A percentile compares a stretch with the other conserved stretches of the same genome.
These are phyloP conservation scores for Boletellus emodensis DNA, from an alignment of 768 basidiomycete genomes.

Conservation along the genomic window DNA sequence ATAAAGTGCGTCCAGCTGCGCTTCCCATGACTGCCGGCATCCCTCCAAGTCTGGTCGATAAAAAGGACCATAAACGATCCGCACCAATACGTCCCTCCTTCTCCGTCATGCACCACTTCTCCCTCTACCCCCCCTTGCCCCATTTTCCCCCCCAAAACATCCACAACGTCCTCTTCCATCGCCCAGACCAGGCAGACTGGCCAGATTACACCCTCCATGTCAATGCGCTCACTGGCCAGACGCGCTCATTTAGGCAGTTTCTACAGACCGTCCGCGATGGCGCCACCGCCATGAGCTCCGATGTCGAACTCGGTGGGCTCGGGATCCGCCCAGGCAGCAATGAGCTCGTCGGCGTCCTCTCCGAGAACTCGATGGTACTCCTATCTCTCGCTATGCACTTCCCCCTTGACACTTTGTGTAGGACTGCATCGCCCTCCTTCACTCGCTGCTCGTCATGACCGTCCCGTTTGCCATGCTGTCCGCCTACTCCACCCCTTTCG, in stretches of 20 bases:
- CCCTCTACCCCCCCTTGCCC: constrained; percentile 53
- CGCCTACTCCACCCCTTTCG: constrained; percentile 51
- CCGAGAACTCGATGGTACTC: constrained; percentile 61
- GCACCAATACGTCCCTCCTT: background rate
- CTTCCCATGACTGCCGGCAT: background rate
- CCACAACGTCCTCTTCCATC: constrained; percentile 51
- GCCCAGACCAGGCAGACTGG: constrained; percentile 52
- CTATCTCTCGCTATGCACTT: background rate
- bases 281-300: constrained; percentile 53
- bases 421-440: constrained; percentile 54
- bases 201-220: constrained; percentile 54
- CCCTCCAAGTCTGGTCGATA: background rate
- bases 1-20: no score
- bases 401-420: constrained; percentile 17
- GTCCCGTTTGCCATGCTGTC: constrained; percentile 54
- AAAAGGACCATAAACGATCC: background rate
- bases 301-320: constrained; percentile 49
- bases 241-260: constrained; percentile 46
- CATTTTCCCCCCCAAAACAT: constrained; percentile 47
- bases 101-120: constrained; percentile 50
- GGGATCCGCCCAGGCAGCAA: constrained; percentile 44
- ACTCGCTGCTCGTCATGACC: constrained; percentile 45
- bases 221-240: constrained; percentile 49
- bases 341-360: constrained; percentile 67
- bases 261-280: constrained; percentile 47